Conservation (phyloP, 768 basidiomycete genomes). For the Naganishia vaughanmartiniae region DNA sequence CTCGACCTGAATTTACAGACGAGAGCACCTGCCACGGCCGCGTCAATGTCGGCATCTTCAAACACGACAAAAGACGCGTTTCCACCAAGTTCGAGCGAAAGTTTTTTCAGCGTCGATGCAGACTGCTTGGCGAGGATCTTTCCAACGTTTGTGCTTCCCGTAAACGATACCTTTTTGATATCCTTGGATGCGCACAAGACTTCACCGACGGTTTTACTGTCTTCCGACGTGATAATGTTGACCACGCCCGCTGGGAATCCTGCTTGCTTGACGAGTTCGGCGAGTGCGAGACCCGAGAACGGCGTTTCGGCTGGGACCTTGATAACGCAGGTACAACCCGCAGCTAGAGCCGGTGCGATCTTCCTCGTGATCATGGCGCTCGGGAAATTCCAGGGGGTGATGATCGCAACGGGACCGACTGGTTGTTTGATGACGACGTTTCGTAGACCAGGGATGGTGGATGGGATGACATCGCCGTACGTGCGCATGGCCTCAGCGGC, state of each 20-base stretch:
- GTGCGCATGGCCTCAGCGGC: conserved; percentile 89
- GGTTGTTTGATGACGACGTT: conserved; percentile 94
- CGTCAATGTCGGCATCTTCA: conserved; percentile 88
- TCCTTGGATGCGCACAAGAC: conserved; percentile 86
- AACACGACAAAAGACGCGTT: conserved; percentile 97
- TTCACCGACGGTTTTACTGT: conserved; percentile 78
- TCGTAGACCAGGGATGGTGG: conserved; percentile 64
- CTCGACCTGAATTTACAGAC: conserved; percentile 50
- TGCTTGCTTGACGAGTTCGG: conserved; percentile 85
- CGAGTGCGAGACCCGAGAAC: conserved; percentile 83
- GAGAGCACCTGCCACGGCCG: conserved; percentile 74
- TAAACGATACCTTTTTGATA: conserved; percentile 88
- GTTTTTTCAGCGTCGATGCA: conserved; percentile 52
- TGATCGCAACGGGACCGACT: conserved; percentile 43
- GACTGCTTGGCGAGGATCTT: conserved; percentile 53
- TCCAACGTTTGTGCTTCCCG: conserved; percentile 57
- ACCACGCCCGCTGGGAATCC: conserved; percentile 92
- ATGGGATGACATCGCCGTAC: conserved; percentile 89
- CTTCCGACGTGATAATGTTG: conserved; percentile 85
- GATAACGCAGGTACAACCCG: conserved; percentile 93
- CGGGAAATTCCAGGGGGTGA: conserved; percentile 62
- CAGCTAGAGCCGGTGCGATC: conserved; percentile 58
- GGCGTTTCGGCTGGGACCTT: conserved; percentile 95
- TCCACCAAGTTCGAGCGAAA: conserved; percentile 60
- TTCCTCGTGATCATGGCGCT: conserved; percentile 68